These are phyloP conservation scores for Tulasnella sp. DNA, from an alignment of 768 basidiomycete species.

Conservation along the genomic window DNA sequence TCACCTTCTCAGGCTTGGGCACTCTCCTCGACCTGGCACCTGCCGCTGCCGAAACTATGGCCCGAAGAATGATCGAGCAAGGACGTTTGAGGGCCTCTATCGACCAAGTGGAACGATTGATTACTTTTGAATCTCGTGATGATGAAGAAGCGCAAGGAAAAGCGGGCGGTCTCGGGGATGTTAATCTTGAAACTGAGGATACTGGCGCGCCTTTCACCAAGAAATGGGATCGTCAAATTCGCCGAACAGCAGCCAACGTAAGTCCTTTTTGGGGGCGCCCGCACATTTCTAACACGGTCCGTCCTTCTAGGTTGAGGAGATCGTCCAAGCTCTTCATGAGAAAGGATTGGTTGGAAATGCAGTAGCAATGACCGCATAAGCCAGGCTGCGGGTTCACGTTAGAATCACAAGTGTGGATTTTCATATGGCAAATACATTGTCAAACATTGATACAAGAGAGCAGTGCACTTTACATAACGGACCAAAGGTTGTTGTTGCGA, in stretches of 20 bases:
- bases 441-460: conserved; percentile 1
- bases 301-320: conserved; percentile 64
- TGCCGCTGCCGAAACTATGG: conserved; percentile 94
- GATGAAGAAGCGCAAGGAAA: conserved; percentile 93
- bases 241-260: conserved; percentile 82
- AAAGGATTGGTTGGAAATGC: conserved; percentile 64
- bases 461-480: background rate
- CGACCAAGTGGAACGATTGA: conserved; percentile 91
- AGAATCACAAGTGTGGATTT: background rate
- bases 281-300: conserved; percentile 22
- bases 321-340: conserved; percentile 75
- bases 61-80: conserved; percentile 98
- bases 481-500: background rate
- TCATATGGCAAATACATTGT: conserved; percentile 1
- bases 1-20: conserved; percentile 92
- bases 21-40: conserved; percentile 84
- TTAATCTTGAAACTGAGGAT: conserved; percentile 79
- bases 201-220: conserved; percentile 88
- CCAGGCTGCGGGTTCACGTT: conserved; percentile 27
- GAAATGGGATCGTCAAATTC: conserved; percentile 93
- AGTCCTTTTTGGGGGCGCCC: conserved; percentile 31
- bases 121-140: conserved; percentile 89
- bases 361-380: conserved; percentile 50
- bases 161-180: conserved; percentile 87
- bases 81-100: conserved; percentile 88